These are phyloP conservation scores for Didymella exigua DNA, from an alignment of 2,329 filamentous ascomycete species.

Conservation along the genomic window DNA sequence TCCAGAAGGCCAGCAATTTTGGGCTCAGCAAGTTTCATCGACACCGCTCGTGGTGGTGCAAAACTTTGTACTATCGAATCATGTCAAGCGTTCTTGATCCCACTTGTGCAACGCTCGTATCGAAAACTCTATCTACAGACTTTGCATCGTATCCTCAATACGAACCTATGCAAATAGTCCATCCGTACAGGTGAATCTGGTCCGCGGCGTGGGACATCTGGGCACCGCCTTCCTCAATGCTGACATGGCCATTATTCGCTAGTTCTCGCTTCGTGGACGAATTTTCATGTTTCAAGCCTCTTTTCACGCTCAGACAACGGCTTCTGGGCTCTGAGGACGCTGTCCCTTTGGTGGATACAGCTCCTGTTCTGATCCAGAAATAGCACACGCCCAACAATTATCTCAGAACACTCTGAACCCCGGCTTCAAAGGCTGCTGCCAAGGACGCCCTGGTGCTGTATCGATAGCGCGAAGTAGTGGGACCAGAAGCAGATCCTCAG, in stretches of 20 bases:
- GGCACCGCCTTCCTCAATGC: slow-evolving; percentile 12
- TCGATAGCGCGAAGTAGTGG: slow-evolving; percentile 12
- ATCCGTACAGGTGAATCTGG: not conserved
- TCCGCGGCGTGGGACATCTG: slow-evolving; percentile 20
- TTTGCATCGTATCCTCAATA: not conserved
- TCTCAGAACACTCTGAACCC: not conserved
- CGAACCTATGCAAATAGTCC: not conserved
- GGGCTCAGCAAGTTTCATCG: not conserved
- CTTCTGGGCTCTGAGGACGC: slow-evolving; percentile 1
- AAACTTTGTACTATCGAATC: not conserved
- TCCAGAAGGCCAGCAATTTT: not conserved
- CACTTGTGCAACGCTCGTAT: slow-evolving; percentile 5
- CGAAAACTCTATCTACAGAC: slow-evolving; percentile 3
- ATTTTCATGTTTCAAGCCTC: slow-evolving; percentile 29
- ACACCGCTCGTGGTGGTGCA: not conserved
- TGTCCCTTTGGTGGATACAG: not conserved
- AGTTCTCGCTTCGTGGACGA: slow-evolving; percentile 16
- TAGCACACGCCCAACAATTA: slow-evolving; percentile 29
- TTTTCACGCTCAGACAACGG: slow-evolving; percentile 20
- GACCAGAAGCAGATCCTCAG: slow-evolving; percentile 12
- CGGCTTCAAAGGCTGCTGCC: not conserved
- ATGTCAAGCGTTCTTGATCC: slow-evolving; percentile 1
- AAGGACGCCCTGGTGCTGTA: not conserved
- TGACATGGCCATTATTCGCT: slow-evolving; percentile 16
- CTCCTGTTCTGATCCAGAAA: slow-evolving; percentile 34